A percentile compares a stretch with the other conserved stretches of the same genome.
These are phyloP conservation scores for Trichosporon coremiiforme DNA, from an alignment of 1,284 basidiomycete species.

Conservation along the genomic window DNA sequence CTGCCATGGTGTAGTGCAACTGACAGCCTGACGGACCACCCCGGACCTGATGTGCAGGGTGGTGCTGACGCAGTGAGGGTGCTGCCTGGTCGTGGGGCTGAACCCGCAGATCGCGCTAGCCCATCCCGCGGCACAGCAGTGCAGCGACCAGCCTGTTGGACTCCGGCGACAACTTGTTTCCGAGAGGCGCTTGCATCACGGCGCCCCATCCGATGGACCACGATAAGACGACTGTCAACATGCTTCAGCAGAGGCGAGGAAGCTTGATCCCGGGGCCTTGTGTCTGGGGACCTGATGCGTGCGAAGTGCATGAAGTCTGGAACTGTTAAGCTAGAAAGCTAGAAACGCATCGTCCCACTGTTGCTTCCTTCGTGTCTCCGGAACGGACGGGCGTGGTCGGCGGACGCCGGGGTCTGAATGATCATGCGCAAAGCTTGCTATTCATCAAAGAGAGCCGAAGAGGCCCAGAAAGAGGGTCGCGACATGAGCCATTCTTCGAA, in stretches of 20 bases:
- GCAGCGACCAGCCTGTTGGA: background rate
- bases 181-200: background rate
- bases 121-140: background rate
- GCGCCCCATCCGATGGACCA: background rate
- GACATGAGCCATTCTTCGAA: background rate
- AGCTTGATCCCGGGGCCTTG: constrained; percentile 7
- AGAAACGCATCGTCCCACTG: background rate
- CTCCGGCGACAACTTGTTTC: background rate
- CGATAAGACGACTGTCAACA: background rate
- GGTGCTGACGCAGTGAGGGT: background rate
- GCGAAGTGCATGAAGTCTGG: background rate
- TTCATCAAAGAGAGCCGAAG: background rate
- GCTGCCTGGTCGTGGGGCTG: background rate
- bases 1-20: background rate
- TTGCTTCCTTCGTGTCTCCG: background rate
- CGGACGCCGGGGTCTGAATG: background rate
- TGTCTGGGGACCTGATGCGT: background rate
- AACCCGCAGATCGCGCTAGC: background rate
- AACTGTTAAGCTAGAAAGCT: constrained; percentile 13
- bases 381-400: background rate
- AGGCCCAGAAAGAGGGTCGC: constrained; percentile 6
- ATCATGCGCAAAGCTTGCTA: background rate
- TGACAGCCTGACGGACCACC: too few relatives aligned
- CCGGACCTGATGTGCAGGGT: constrained; percentile 4
- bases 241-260: background rate